Conservation (phyloP, 1,139 yeast genomes). For the Debaryomycetaceae sp. region DNA sequence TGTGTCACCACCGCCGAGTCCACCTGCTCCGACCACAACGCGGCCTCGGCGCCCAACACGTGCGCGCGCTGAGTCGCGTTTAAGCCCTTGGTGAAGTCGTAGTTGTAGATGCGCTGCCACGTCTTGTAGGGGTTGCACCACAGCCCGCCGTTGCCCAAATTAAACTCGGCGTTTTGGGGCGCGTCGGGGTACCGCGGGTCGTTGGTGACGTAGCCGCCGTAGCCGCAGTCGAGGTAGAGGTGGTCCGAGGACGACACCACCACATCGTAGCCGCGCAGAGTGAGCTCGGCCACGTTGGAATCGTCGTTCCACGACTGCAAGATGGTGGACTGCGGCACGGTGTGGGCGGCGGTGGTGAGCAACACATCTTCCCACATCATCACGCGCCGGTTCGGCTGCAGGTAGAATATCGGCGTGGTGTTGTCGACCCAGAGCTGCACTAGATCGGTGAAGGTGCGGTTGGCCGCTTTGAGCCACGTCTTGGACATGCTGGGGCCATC, state of each 20-base stretch:
- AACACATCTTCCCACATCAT: conserved; percentile 50
- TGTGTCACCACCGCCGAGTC: conserved; percentile 34
- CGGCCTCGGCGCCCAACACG: conserved; percentile 43
- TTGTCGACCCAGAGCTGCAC: conserved; percentile 38
- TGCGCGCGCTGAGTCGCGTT: conserved; percentile 29
- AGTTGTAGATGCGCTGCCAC: conserved; percentile 44
- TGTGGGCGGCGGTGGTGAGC: conserved; percentile 17
- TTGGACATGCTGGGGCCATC: conserved; percentile 13
- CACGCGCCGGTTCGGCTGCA: conserved; percentile 20
- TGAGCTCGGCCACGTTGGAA: conserved; percentile 24
- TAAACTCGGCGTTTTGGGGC: conserved; percentile 21
- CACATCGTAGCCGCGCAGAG: conserved; percentile 38
- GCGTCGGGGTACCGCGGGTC: conserved; percentile 33
- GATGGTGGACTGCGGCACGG: conserved; percentile 29
- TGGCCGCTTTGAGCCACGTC: too few relatives aligned
- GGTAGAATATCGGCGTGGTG: conserved; percentile 31
- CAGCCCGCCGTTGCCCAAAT: conserved; percentile 35
- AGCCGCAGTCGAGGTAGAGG: conserved; percentile 46
- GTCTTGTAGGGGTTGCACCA: conserved; percentile 51
- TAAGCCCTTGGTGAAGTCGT: conserved; percentile 32
- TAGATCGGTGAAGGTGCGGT: conserved; percentile 26
- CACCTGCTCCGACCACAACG: conserved; percentile 44
- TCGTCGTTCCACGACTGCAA: conserved; percentile 40
- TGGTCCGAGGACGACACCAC: conserved; percentile 35
- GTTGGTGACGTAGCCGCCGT: conserved; percentile 39